Evolutionary conservation across 225 moss, liverwort and hornwort species (phyloP), one percentile per base, ranked within the genome.

Genomic region (Thuidium tamariscinum): DNA sequence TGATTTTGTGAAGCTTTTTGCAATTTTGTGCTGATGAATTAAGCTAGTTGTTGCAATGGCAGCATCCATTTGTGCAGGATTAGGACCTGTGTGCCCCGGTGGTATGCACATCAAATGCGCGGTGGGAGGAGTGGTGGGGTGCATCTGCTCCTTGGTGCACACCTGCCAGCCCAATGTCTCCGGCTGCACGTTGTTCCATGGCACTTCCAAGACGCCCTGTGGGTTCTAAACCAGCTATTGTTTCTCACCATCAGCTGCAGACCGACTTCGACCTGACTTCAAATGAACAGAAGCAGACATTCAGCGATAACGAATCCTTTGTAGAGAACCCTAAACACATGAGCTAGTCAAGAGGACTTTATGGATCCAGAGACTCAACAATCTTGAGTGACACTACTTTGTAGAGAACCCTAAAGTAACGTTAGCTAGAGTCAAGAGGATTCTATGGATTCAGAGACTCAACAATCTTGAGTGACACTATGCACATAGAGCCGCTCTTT

Each of bases 61-160:
- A 82, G 91, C 66, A 30, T 16, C 84, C n/a, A 25, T 87, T 25
- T 92, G 92, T 60, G 86, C 67, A 34, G 89, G 91, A 9, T 71
- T 86, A 62, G 91, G 92, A 68, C 91, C 91, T 11, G 92, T 73
- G 48, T 92, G 91, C 79, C 77, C 88, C 5, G 77, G 74, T 34
- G 89, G 88, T 39, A 55, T 92, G 54, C 89, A 84, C 74, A 89
- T 92, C 69, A 89, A 92, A 57, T 92, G 92, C 56, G 39, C 34
- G 23, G 86, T 89, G 79, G 88, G 92, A 46, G 92, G 92, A 52
- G 75, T 86, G n/a, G 92, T 89, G 36, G 91, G 92, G 7, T 92
- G 92, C 79, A 91, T 89, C 59, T 92, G 89, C 37, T 44, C 91
- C 36, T 75, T 91, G 83, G 89, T 92, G 49, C 88, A 25, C 74